Evolutionary conservation across 2,329 filamentous ascomycete species (phyloP), one percentile per base, ranked within the genome.

Genomic region (Aulographum hederae): DNA sequence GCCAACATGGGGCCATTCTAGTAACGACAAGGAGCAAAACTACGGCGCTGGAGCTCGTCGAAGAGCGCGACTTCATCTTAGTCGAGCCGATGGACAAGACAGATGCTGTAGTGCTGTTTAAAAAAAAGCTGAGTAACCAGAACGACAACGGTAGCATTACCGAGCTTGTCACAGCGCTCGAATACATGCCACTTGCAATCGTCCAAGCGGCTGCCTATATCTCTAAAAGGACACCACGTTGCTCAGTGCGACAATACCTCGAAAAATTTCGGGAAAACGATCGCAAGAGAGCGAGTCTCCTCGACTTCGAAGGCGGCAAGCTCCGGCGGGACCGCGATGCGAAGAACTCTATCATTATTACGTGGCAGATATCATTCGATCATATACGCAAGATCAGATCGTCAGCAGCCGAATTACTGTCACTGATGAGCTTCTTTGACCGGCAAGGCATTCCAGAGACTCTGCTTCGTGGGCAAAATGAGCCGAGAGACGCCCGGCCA

Each of bases 201-300:
- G 34, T 37, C 3, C 47, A 53, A 31, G 51, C 51, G 4, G 43
- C 46, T 17, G 43, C 46, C 4, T 54, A 50, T 32, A 54, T 56
- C 28, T 12, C 4, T 20, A 3, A 34, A 16, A 5, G 25, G 21
- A 25, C 18, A 13, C 31, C 38, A 2, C 26, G 6, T 13, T 32
- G 13, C 13, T 31, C 37, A 2, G 21, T 37, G n/a, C 8, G 10
- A 17, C n/a, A 33, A 12, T 39, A 37, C 23, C 18, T 35, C 4
- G 30, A 35, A 10, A 3, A 35, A 16, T 37, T 27, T 10, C 28
- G 20, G 10, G 15, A n/a, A 6, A 16, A 25, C 26, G 31, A 37
- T 12, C 13, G 18, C n/a, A 33, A 31, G 23, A 16, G 19, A 21
- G 30, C 32, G 17, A 37, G 29, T 21, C 33, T 37, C 13, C 30